A percentile compares a stretch with the other conserved stretches of the same genome.
Conservation (phyloP, 495 filamentous ascomycete genomes). For the Lophiostoma macrostomum region DNA sequence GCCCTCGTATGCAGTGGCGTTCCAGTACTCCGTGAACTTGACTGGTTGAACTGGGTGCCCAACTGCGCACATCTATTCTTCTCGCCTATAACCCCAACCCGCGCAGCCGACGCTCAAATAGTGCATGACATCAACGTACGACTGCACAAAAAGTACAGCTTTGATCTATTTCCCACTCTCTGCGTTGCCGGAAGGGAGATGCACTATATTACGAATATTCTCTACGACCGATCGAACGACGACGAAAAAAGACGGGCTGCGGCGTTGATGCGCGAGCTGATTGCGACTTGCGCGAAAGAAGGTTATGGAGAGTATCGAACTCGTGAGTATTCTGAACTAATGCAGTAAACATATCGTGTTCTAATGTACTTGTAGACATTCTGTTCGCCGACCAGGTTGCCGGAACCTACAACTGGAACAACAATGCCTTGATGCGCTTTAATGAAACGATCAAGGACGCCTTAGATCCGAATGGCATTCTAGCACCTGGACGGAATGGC, state of each 20-base stretch:
- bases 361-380: too few relatives aligned
- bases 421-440: conserved; percentile 46
- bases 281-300: conserved; percentile 46
- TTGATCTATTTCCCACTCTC: conserved; percentile 55
- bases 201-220: conserved; percentile 57
- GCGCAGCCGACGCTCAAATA: conserved; percentile 49
- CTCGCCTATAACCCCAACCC: conserved; percentile 53
- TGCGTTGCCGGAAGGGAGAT: conserved; percentile 54
- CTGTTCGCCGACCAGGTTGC: conserved; percentile 57
- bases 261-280: conserved; percentile 46
- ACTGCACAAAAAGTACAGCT: conserved; percentile 42
- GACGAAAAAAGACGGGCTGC: conserved; percentile 41
- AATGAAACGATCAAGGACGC: conserved; percentile 24
- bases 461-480: conserved; percentile 24
- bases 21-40: conserved; percentile 50
- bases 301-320: conserved; percentile 60
- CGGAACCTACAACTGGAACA: conserved; percentile 55
- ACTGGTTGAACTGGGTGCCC: conserved; percentile 57
- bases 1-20: conserved; percentile 48
- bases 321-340: too few relatives aligned
- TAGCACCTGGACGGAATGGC: conserved; percentile 17
- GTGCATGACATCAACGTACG: conserved; percentile 47
- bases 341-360: too few relatives aligned
- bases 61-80: conserved; percentile 57
- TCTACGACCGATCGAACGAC: conserved; percentile 50